Evolutionary conservation across 2,329 filamentous ascomycete species (phyloP), one percentile per base, ranked within the genome.

Genomic region (Conoideocrella luteorostrata): DNA sequence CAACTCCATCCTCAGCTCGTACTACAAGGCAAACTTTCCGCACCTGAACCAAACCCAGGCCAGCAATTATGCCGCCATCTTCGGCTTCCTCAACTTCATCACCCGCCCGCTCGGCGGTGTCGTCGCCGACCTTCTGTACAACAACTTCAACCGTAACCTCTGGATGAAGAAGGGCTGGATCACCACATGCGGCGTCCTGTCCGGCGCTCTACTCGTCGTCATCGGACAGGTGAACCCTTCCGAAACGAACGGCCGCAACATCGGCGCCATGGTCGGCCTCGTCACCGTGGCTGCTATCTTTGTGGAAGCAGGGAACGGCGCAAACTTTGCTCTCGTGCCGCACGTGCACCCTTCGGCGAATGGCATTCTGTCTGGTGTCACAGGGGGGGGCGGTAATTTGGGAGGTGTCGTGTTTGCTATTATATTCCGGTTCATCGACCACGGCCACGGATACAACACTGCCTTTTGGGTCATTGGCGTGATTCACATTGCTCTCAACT

Each of bases 271-370:
- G 73, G 81, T 93, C 44, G 87, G 86, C 1, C 78, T 95, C 5
- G 69, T 94, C 7, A 82, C 83, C 2, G 75, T 87, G 9, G 75
- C 89, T 67, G 87, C 86, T 1, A 74, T 95, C 59, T 95, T 95
- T 68, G 66, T 89, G 34, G 88, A 94, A 61, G 87, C 85, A 2
- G 82, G 82, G 33, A 95, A 95, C 59, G 90, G 90, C 1, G 82
- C 87, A 32, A 93, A 87, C 66, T 95, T 93, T 63, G 80, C 87
- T 0, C 74, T 95, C 5, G 84, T 95, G 20, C 88, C 89, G 4
- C 90, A 95, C 59, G 84, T 95, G 2, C 85, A 90, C 63, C 87
- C 88, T 1, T 76, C 75, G 48, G 86, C 88, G 47, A 95, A 95
- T 62, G 89, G 88, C 12, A 61, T 76, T 44, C 75, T 95, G 6